Conservation (phyloP, 768 basidiomycete species). For the Termitomyces sp. region DNA sequence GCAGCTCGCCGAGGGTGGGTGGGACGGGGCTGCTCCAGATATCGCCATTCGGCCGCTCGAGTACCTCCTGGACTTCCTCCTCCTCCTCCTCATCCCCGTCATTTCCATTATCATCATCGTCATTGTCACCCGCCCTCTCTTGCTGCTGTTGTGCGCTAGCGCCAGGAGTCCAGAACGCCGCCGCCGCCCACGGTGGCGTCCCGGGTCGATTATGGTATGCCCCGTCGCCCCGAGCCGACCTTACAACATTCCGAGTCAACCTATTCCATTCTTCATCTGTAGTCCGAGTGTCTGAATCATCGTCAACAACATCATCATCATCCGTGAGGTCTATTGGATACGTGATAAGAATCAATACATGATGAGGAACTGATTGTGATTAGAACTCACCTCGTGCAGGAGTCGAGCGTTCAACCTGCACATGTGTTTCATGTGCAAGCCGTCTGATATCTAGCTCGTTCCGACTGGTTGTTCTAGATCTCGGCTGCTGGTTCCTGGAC, state of each 20-base stretch:
- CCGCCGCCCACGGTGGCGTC: background rate
- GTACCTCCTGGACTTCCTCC: slow-evolving; percentile 3
- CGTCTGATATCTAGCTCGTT: slow-evolving; percentile 7
- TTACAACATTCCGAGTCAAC: background rate
- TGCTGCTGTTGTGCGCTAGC: too few relatives aligned
- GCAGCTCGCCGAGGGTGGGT: slow-evolving; percentile 10
- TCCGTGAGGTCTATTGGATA: background rate
- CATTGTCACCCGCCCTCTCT: background rate
- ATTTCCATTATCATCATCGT: background rate
- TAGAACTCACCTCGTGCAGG: slow-evolving; percentile 4
- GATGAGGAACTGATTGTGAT: background rate
- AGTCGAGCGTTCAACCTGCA: background rate
- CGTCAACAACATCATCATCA: background rate
- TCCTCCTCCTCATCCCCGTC: background rate
- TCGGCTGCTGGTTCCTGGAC: slow-evolving; percentile 3
- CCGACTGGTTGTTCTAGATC: slow-evolving; percentile 5
- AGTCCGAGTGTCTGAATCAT: background rate
- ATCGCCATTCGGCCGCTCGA: background rate
- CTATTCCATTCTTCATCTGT: slow-evolving; percentile 5
- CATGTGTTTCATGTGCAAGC: slow-evolving; percentile 5
- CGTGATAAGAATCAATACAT: background rate
- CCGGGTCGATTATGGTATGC: background rate
- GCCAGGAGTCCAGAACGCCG: slow-evolving; percentile 3
- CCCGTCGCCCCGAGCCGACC: background rate
- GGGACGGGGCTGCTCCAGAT: slow-evolving; percentile 7